phyloP scores from a whole-genome alignment of 2,329 filamentous ascomycete genomes.

The Trematosphaeria pertusa region DNA sequence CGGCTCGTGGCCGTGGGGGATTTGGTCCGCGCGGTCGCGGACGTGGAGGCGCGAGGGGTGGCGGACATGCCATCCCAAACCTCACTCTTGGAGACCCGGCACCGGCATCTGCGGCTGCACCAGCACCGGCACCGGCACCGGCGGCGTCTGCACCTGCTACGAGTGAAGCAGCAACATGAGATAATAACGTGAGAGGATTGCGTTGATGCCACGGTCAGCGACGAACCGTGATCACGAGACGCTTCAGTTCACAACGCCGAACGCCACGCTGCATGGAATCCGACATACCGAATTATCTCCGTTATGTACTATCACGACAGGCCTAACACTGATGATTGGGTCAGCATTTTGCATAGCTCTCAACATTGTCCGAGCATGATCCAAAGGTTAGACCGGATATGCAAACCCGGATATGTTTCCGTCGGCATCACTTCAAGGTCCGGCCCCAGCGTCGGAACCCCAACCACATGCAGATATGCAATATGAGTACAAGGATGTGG shows the following conservation, averaged over 20 bases:
- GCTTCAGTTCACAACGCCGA: too few relatives aligned
- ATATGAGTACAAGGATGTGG: too few relatives aligned
- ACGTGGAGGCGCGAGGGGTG: conserved; percentile 42
- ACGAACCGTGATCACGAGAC: too few relatives aligned
- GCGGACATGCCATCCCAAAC: conserved; percentile 25
- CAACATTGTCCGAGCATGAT: too few relatives aligned
- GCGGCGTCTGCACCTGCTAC: conserved; percentile 12
- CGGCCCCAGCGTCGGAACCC: too few relatives aligned
- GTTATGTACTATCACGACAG: not conserved
- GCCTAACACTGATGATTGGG: too few relatives aligned
- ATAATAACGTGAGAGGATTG: not conserved
- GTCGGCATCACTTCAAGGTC: too few relatives aligned
- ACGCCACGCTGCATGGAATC: too few relatives aligned
- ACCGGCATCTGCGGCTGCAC: conserved; percentile 15
- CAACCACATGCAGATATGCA: too few relatives aligned
- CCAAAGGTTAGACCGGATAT: too few relatives aligned
- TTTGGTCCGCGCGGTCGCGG: conserved; percentile 44
- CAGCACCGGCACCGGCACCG: conserved; percentile 14
- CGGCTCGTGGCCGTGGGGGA: conserved; percentile 37
- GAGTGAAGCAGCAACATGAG: conserved; percentile 20
- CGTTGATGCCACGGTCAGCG: not conserved
- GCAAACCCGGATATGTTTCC: too few relatives aligned
- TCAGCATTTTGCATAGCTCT: conserved; percentile 3
- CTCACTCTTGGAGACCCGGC: conserved; percentile 14
- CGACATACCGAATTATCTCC: too few relatives aligned